These are phyloP conservation scores for Blastobotrys buckinghamii DNA, from an alignment of 1,139 yeast genomes.

Conservation along the genomic window DNA sequence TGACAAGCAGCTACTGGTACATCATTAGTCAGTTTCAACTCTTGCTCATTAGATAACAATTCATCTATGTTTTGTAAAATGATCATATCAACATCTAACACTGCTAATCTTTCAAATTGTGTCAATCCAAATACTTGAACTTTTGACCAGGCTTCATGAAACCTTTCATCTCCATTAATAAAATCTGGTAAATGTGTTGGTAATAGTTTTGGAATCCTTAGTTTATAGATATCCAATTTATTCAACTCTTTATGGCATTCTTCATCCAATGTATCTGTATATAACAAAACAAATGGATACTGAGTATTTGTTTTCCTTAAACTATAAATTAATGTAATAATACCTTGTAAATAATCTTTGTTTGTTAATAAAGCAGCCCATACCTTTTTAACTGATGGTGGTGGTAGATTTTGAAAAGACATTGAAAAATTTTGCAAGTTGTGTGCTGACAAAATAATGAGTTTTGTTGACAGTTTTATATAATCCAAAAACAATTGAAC, in stretches of 20 bases:
- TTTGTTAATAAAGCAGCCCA: constrained; percentile 54
- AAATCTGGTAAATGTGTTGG: constrained; percentile 30
- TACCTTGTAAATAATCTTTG: constrained; percentile 44
- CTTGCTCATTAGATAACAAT: constrained; percentile 37
- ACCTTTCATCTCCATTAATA: constrained; percentile 43
- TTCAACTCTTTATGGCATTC: constrained; percentile 37
- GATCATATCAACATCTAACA: constrained; percentile 52
- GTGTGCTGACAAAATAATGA: too few species aligned
- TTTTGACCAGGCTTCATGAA: constrained; percentile 55
- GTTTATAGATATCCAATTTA: constrained; percentile 35
- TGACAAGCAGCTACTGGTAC: constrained; percentile 44
- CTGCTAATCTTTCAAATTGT: constrained; percentile 46
- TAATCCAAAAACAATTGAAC: too few species aligned
- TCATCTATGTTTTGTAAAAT: constrained; percentile 52
- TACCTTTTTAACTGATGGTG: constrained; percentile 22
- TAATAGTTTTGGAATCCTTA: constrained; percentile 38
- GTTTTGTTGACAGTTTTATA: too few species aligned
- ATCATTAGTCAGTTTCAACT: constrained; percentile 15
- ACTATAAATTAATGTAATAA: constrained; percentile 44
- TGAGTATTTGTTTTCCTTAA: constrained; percentile 37
- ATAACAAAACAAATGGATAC: constrained; percentile 46
- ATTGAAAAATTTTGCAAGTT: too few species aligned
- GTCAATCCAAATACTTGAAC: constrained; percentile 45
- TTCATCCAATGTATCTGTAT: constrained; percentile 41
- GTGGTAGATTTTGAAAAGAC: background rate